Evolutionary conservation across 176 grass and related monocot genomes (phyloP).

Genomic region (Carex cristatella): DNA sequence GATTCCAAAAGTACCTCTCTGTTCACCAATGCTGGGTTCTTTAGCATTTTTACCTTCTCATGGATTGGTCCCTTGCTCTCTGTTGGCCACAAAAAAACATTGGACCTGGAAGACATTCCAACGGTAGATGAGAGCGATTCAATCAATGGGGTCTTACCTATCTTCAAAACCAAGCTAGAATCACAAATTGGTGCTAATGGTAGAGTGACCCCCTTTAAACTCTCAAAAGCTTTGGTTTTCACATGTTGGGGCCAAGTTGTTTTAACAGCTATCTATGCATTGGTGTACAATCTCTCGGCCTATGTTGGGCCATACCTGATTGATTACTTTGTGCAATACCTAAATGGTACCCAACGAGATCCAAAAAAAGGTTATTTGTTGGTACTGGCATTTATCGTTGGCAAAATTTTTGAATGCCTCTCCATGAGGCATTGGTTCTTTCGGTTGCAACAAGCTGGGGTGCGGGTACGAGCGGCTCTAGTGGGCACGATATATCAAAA

Average conservation of each 20-base stretch:
- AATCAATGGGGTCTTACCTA: conserved; percentile 31
- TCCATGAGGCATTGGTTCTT: conserved; percentile 57
- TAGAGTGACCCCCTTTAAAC: conserved; percentile 31
- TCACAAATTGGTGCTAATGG: conserved; percentile 1
- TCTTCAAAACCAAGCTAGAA: conserved; percentile 45
- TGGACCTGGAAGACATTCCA: conserved; percentile 62
- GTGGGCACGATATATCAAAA: conserved; percentile 58
- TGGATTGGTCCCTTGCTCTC: conserved; percentile 62
- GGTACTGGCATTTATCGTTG: conserved; percentile 42
- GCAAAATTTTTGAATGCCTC: conserved; percentile 44
- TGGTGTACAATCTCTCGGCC: conserved; percentile 40
- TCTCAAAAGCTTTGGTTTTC: conserved; percentile 36
- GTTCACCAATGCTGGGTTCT: conserved; percentile 45
- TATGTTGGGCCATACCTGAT: conserved; percentile 79
- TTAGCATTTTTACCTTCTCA: conserved; percentile 59
- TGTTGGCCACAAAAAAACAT: conserved; percentile 45
- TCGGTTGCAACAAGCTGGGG: conserved; percentile 42
- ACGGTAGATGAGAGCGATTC: conserved; percentile 34
- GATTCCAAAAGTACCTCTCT: conserved; percentile 16
- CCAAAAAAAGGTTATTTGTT: conserved; percentile 44
- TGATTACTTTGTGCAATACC: conserved; percentile 54
- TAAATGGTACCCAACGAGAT: conserved; percentile 29
- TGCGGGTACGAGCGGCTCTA: conserved; percentile 43
- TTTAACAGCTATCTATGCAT: conserved; percentile 43
- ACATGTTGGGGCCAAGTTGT: conserved; percentile 34